These are phyloP conservation scores for Cicer cuneatum DNA, from an alignment of 306 rosid genomes.

Conservation along the genomic window DNA sequence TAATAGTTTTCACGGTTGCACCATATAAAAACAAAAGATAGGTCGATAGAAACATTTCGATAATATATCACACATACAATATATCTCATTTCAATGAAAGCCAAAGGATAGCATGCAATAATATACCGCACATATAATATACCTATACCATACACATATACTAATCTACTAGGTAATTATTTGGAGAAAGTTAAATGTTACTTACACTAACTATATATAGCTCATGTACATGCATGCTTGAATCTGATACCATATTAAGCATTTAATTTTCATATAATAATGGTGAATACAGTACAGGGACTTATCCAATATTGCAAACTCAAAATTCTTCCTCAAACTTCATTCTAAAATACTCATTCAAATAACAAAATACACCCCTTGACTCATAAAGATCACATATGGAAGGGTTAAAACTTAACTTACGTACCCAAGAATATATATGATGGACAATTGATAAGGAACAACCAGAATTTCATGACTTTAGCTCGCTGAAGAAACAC, in stretches of 20 bases:
- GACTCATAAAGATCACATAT: conserved; percentile 34
- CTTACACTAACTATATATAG: neutral
- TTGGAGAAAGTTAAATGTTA: neutral
- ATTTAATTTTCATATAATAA: neutral
- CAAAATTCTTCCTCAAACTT: conserved; percentile 45
- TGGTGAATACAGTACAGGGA: conserved; percentile 36
- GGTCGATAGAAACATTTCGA: too few species aligned
- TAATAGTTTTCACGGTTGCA: too few species aligned
- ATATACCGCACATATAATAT: too few species aligned
- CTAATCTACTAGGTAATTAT: too few species aligned
- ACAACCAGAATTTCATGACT: conserved; percentile 36
- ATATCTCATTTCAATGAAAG: too few species aligned
- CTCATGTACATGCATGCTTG: neutral
- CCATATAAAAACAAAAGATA: too few species aligned
- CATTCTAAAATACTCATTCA: conserved; percentile 46
- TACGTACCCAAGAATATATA: conserved; percentile 31
- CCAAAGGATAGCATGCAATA: too few species aligned
- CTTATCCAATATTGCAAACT: conserved; percentile 43
- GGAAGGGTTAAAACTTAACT: conserved; percentile 34
- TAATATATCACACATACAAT: too few species aligned
- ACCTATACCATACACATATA: too few species aligned
- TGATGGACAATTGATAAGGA: conserved; percentile 2
- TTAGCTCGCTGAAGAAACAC: conserved; percentile 15
- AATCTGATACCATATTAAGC: conserved; percentile 10
- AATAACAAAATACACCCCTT: conserved; percentile 48